phyloP scores from a whole-genome alignment of 805 yeast genomes.

The Barnettozyma wickerhamii region DNA sequence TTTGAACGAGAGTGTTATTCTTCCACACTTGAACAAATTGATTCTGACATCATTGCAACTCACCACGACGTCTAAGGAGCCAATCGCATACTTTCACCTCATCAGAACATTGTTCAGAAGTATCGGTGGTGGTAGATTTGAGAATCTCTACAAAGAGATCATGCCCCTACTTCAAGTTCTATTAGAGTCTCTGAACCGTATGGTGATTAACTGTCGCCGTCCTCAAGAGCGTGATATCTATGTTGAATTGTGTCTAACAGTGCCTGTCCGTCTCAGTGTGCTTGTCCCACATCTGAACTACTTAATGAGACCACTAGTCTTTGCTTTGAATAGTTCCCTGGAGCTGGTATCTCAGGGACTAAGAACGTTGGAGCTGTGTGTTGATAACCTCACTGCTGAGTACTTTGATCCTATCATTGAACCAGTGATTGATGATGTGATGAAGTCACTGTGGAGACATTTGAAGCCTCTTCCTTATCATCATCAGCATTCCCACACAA shows the following conservation, averaged over 20 bases:
- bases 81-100: slow-evolving; percentile 82
- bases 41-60: slow-evolving; percentile 74
- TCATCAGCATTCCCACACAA: slow-evolving; percentile 93
- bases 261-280: slow-evolving; percentile 91
- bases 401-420: slow-evolving; percentile 96
- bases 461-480: slow-evolving; percentile 89
- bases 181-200: slow-evolving; percentile 77
- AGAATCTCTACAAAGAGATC: slow-evolving; percentile 85
- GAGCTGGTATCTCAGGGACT: slow-evolving; percentile 93
- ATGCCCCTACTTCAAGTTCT: slow-evolving; percentile 86
- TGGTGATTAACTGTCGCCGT: slow-evolving; percentile 76
- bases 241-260: slow-evolving; percentile 91
- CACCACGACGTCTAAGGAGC: slow-evolving; percentile 85
- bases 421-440: slow-evolving; percentile 91
- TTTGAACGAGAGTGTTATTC: slow-evolving; percentile 78
- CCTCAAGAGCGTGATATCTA: slow-evolving; percentile 92
- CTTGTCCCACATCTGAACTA: slow-evolving; percentile 88
- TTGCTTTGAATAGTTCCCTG: slow-evolving; percentile 84
- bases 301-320: slow-evolving; percentile 86
- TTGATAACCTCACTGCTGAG: slow-evolving; percentile 92
- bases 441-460: slow-evolving; percentile 90
- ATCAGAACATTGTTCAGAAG: slow-evolving; percentile 88
- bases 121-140: slow-evolving; percentile 96
- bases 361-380: slow-evolving; percentile 91
- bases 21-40: slow-evolving; percentile 83